Conservation (phyloP, 176 grass and related monocot genomes). For the Poa annua region DNA sequence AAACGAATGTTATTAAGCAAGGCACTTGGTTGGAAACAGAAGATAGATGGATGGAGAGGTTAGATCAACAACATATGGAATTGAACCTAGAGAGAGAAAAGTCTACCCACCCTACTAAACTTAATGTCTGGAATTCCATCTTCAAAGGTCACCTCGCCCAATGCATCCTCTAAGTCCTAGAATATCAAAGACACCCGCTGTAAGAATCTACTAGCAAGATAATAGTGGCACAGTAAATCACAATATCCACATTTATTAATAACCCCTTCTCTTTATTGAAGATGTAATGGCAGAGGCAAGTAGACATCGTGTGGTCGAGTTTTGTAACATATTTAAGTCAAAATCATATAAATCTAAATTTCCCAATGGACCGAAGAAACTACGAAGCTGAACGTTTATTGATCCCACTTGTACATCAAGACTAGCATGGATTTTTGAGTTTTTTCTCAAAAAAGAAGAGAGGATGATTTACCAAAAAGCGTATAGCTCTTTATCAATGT, state of each 20-base stretch:
- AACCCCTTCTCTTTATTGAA: conserved; percentile 3
- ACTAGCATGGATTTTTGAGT: neutral
- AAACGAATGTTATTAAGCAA: conserved; percentile 32
- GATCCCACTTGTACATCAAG: neutral
- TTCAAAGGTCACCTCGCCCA: conserved; percentile 77
- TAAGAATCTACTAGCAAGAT: conserved; percentile 24
- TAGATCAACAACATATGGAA: conserved; percentile 5
- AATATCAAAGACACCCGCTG: conserved; percentile 25
- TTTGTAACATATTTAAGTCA: neutral
- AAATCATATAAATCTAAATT: conserved; percentile 1
- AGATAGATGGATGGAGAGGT: conserved; percentile 25
- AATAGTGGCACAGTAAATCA: neutral
- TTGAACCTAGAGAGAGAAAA: conserved; percentile 33
- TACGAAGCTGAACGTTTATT: neutral
- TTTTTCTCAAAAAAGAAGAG: neutral
- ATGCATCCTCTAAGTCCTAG: conserved; percentile 90
- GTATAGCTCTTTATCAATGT: neutral
- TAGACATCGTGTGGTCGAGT: neutral
- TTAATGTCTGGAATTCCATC: conserved; percentile 93
- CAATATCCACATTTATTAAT: conserved; percentile 17
- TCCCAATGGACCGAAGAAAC: neutral
- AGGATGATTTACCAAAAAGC: neutral
- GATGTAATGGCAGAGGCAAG: neutral
- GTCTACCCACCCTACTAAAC: conserved; percentile 76
- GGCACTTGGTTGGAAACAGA: conserved; percentile 25